phyloP scores from a whole-genome alignment of 345 rosid species.

The Syzygium aqueum region DNA sequence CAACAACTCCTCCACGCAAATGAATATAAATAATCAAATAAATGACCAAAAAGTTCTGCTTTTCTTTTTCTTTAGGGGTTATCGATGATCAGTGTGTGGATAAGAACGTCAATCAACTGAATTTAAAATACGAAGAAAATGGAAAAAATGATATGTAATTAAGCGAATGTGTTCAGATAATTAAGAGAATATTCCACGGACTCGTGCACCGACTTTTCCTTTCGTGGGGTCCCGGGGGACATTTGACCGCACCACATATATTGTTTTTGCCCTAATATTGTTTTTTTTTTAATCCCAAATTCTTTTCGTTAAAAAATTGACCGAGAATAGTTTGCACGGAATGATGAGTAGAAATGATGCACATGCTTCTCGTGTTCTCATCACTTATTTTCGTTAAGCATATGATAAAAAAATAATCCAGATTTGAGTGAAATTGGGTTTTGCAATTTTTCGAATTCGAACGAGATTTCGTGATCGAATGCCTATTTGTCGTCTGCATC shows the following conservation, averaged over 20 bases:
- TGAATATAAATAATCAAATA: background rate
- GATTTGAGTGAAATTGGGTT: background rate
- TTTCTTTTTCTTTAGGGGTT: background rate
- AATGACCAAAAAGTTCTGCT: background rate
- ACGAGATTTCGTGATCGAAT: accelerated
- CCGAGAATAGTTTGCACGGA: background rate
- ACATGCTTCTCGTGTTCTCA: background rate
- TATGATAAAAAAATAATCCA: background rate
- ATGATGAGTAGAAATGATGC: background rate
- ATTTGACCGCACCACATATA: background rate
- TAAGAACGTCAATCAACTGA: background rate
- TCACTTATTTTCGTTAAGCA: background rate
- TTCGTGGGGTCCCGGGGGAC: background rate
- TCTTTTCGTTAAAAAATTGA: background rate
- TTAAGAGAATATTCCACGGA: background rate
- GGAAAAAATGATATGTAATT: background rate
- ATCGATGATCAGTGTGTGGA: background rate
- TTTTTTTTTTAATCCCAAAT: background rate
- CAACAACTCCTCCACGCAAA: background rate
- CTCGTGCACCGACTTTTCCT: background rate
- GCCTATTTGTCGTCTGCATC: background rate
- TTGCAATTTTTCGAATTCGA: background rate
- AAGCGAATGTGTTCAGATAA: background rate
- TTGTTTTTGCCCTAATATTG: background rate
- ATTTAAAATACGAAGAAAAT: background rate